phyloP scores from a whole-genome alignment of 495 filamentous ascomycete species.

The Aspergillus baeticus region DNA sequence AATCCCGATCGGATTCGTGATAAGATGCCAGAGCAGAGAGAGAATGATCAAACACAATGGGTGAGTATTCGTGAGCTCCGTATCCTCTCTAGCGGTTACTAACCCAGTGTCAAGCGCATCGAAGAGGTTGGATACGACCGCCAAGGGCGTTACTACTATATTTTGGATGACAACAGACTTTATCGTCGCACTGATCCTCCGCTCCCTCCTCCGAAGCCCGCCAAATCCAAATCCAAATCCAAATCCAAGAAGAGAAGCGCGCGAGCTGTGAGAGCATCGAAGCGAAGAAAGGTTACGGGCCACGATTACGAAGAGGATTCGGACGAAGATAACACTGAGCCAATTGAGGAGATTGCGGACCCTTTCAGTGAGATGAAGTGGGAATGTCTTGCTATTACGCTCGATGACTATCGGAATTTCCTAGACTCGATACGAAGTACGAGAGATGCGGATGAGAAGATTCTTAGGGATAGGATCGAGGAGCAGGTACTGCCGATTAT shows the following conservation, averaged over 20 bases:
- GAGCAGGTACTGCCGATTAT: constrained; percentile 80
- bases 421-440: constrained; percentile 67
- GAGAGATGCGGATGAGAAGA: constrained; percentile 79
- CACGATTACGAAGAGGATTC: constrained; percentile 52
- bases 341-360: constrained; percentile 36
- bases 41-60: constrained; percentile 80
- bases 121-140: constrained; percentile 88
- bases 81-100: background rate
- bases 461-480: constrained; percentile 63
- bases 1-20: constrained; percentile 84
- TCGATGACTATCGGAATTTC: constrained; percentile 74
- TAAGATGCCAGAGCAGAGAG: constrained; percentile 78
- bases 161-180: constrained; percentile 90
- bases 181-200: constrained; percentile 78
- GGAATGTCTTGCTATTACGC: constrained; percentile 84
- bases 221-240: constrained; percentile 71
- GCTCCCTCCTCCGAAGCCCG: constrained; percentile 51
- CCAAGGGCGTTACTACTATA: constrained; percentile 80
- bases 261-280: constrained; percentile 65
- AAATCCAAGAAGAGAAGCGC: constrained; percentile 78
- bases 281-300: constrained; percentile 63
- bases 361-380: constrained; percentile 67
- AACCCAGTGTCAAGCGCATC: constrained; percentile 63
- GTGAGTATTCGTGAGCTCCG: constrained; percentile 50
- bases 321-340: constrained; percentile 49